phyloP scores from a whole-genome alignment of 1,284 basidiomycete genomes.

The Papiliotrema laurentii region DNA sequence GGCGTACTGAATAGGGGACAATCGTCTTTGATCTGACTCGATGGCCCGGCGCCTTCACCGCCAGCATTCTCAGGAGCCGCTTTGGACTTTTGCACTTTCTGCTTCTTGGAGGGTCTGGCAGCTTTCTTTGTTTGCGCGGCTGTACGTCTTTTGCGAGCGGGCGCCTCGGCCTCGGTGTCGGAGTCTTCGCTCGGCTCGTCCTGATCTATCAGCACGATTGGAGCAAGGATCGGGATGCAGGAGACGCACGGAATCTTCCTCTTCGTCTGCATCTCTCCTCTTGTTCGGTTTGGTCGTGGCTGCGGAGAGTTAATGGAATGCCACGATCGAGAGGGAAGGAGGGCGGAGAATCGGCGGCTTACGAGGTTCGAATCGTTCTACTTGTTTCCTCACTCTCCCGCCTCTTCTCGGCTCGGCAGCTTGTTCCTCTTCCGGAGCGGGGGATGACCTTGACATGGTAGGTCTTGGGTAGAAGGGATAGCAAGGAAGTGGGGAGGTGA shows the following conservation, averaged over 20 bases:
- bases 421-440: neutral
- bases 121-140: constrained; percentile 17
- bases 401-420: constrained; percentile 35
- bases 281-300: constrained; percentile 11
- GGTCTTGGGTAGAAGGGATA: constrained; percentile 2
- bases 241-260: constrained; percentile 15
- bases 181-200: constrained; percentile 11
- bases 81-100: no score
- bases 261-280: constrained; percentile 11
- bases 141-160: constrained; percentile 8
- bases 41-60: constrained; percentile 10
- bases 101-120: constrained; percentile 13
- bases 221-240: neutral
- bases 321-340: neutral
- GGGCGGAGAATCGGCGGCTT: neutral
- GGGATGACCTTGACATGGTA: neutral
- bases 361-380: constrained; percentile 29
- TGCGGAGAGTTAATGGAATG: constrained; percentile 3
- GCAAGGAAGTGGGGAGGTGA: constrained; percentile 1
- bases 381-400: constrained; percentile 30
- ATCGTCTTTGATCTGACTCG: constrained; percentile 33
- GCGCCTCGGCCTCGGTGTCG: constrained; percentile 13
- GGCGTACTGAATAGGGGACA: constrained; percentile 38
- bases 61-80: constrained; percentile 4
- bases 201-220: constrained; percentile 9